Evolutionary conservation across 2,329 filamentous ascomycete genomes (phyloP), one percentile per base, ranked within the genome.

Genomic region (Scortechinia acanthostroma): DNA sequence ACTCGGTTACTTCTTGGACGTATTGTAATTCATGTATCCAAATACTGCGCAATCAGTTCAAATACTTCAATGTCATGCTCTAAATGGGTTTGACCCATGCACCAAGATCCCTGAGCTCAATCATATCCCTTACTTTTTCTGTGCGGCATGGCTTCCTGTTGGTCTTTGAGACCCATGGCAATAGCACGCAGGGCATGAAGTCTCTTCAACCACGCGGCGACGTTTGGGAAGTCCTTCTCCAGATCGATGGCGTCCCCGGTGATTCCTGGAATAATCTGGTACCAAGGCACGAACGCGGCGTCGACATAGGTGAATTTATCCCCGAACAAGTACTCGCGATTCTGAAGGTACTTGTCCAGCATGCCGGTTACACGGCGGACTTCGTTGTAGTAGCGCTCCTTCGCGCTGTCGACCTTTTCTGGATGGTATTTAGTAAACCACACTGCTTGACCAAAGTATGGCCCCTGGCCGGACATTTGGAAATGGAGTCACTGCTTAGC

Each of bases 321-420:
- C 3, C 63, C 66, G 3, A 72, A 65, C 3, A 73, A 57, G 46
- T 57, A 71, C 16, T 61, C 47, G 13, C 53, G 54, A 4, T 51
- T 51, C 37, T 55, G 53, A 3, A 74, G 55, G 43, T 62, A 58
- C 2, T 46, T 50, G 4, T 77, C 66, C 20, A 77, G 48, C 2
- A 76, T 71, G 2, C 58, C 55, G 2, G 64, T 59, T 2, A 76
- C 63, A 4, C 73, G 63, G 15, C 60, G 57, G n/a, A 70, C 59
- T 54, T 77, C 70, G 5, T 66, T 61, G 13, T 51, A 50, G 55
- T 76, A 77, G 4, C 72, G 59, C 14, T 68, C 61, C 17, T 69
- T 58, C 6, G 68, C 73, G 4, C 58, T 65, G 1, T 59, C 61
- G 4, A 76, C 3, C 48, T 69, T 62, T 53, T 74, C 71, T 0